These are phyloP conservation scores for Erodium chrysanthum DNA, from an alignment of 441 rosid species.

Conservation along the genomic window DNA sequence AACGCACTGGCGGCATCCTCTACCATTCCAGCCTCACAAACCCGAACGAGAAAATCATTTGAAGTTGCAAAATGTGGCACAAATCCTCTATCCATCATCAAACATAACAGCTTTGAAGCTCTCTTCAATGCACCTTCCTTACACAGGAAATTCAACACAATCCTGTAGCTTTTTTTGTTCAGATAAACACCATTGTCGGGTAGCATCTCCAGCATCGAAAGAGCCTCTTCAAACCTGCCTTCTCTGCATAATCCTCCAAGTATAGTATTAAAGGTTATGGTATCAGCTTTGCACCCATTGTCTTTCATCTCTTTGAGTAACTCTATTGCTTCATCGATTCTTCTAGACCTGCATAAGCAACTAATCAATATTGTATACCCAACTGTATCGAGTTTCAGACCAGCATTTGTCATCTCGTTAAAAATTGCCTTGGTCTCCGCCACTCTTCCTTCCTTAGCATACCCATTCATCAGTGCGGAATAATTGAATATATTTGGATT, in stretches of 20 bases:
- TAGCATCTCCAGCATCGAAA: slow-evolving; percentile 42
- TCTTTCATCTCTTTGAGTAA: slow-evolving; percentile 64
- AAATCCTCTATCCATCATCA: slow-evolving; percentile 55
- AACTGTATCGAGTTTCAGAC: slow-evolving; percentile 51
- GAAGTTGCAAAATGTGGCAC: slow-evolving; percentile 68
- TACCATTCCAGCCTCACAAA: slow-evolving; percentile 46
- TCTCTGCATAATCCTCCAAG: slow-evolving; percentile 58
- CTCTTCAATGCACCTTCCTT: slow-evolving; percentile 46
- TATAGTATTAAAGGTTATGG: slow-evolving; percentile 53
- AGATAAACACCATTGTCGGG: slow-evolving; percentile 45
- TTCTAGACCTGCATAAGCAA: slow-evolving; percentile 46
- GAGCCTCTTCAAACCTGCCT: slow-evolving; percentile 53
- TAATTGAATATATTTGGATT: slow-evolving; percentile 56
- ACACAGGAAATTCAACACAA: slow-evolving; percentile 51
- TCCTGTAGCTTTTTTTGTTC: slow-evolving; percentile 72
- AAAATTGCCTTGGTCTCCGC: slow-evolving; percentile 48
- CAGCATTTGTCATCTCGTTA: slow-evolving; percentile 47
- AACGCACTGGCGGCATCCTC: slow-evolving; percentile 36
- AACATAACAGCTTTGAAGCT: slow-evolving; percentile 38
- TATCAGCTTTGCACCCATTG: slow-evolving; percentile 50
- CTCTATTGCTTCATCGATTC: slow-evolving; percentile 40
- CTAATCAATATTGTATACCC: slow-evolving; percentile 64
- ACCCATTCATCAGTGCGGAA: slow-evolving; percentile 61
- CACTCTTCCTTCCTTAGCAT: slow-evolving; percentile 50
- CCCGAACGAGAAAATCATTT: slow-evolving; percentile 46